Percentiles rank a stretch among this genome's conserved stretches.
Conservation (phyloP, 305 asterid species). For the Caryopteris hybrid region DNA sequence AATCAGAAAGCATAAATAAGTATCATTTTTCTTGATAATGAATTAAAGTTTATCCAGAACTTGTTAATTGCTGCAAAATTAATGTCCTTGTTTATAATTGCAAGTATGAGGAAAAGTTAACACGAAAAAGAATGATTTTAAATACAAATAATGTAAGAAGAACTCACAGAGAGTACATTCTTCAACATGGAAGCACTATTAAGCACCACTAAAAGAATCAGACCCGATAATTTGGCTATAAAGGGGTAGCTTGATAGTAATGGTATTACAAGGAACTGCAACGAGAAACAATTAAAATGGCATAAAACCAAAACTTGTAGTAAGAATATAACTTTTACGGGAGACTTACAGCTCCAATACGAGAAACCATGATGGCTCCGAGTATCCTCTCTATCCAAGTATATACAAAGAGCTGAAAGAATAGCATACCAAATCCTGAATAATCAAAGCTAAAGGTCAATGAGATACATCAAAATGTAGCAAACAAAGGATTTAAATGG, state of each 20-base stretch:
- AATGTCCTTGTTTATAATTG: too few relatives aligned
- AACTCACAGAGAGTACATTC: conserved; percentile 67
- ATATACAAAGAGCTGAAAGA: conserved; percentile 58
- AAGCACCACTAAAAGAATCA: conserved; percentile 42
- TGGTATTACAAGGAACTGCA: conserved; percentile 61
- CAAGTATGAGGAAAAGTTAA: too few relatives aligned
- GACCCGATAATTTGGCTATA: conserved; percentile 52
- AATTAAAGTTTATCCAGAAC: too few relatives aligned
- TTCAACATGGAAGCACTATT: conserved; percentile 60
- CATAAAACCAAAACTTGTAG: neutral
- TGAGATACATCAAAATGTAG: neutral
- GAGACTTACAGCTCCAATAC: conserved; percentile 59
- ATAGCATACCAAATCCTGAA: conserved; percentile 60
- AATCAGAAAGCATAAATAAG: too few relatives aligned
- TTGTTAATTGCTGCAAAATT: too few relatives aligned
- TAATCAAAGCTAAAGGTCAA: conserved; percentile 10
- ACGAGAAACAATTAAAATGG: neutral
- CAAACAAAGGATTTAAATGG: neutral
- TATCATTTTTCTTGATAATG: too few relatives aligned
- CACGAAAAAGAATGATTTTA: neutral
- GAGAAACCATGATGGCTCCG: conserved; percentile 61
- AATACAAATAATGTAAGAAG: neutral
- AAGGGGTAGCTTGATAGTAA: conserved; percentile 64
- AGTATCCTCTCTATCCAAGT: conserved; percentile 47
- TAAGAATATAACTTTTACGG: conserved; percentile 4